Evolutionary conservation across 2,329 filamentous ascomycete genomes (phyloP).

Genomic region (Colletotrichum noveboracense): DNA sequence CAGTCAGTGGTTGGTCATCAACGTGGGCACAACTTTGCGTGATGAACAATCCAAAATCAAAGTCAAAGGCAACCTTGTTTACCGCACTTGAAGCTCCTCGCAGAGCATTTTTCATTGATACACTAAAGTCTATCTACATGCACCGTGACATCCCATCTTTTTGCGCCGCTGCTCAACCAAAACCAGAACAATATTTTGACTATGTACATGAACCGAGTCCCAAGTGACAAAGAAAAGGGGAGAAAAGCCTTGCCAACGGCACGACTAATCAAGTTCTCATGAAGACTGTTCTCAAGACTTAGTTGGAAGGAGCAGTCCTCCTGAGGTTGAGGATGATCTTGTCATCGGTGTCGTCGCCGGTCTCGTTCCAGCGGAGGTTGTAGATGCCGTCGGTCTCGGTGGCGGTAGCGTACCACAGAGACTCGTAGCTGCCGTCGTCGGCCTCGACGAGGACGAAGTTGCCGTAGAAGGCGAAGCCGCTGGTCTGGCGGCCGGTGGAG

Average conservation of each 20-base stretch:
- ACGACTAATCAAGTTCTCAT: neutral
- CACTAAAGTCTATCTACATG: neutral
- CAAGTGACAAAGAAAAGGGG: neutral
- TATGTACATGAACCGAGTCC: neutral
- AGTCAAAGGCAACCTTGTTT: neutral
- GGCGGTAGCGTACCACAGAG: conserved; percentile 27
- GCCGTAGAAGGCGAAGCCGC: conserved; percentile 31
- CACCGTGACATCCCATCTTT: neutral
- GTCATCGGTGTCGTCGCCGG: conserved; percentile 4
- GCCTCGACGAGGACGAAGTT: conserved; percentile 18
- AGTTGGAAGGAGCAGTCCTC: conserved; percentile 22
- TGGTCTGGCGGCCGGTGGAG: conserved; percentile 5
- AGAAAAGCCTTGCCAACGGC: neutral
- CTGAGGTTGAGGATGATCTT: conserved; percentile 26
- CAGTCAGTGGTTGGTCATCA: neutral
- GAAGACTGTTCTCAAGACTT: neutral
- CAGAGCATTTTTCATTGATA: neutral
- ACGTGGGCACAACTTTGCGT: neutral
- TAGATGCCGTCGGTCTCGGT: conserved; percentile 21
- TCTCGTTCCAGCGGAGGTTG: conserved; percentile 29
- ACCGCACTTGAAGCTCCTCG: neutral
- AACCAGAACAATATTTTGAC: neutral
- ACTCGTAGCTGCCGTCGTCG: conserved; percentile 14
- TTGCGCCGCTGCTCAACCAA: neutral
- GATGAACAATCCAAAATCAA: neutral